phyloP scores from a whole-genome alignment of 148 eudicot species.

The Chenopodium formosanum region DNA sequence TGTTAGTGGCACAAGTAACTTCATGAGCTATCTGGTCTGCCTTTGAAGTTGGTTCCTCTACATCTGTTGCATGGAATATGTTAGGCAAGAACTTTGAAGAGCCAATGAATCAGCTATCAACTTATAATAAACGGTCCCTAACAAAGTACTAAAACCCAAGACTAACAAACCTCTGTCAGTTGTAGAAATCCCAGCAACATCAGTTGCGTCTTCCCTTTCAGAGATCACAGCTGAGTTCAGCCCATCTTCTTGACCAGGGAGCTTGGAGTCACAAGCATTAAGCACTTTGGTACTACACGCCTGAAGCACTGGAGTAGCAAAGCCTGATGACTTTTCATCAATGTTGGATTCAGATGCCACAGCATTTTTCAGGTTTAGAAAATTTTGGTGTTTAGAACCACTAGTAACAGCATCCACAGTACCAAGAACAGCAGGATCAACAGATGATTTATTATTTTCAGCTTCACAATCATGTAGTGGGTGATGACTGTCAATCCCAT shows the following conservation, averaged over 20 bases:
- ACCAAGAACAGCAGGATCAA: conserved; percentile 20
- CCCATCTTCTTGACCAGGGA: conserved; percentile 27
- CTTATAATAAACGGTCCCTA: not conserved
- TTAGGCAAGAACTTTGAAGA: conserved; percentile 12
- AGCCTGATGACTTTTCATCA: conserved; percentile 24
- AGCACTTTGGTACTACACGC: conserved; percentile 45
- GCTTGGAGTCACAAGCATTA: conserved; percentile 30
- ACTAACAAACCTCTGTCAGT: conserved; percentile 40
- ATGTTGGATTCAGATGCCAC: conserved; percentile 16
- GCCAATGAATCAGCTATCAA: not conserved
- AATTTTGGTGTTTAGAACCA: conserved; percentile 28
- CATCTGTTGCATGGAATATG: conserved; percentile 30
- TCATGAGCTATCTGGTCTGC: conserved; percentile 30
- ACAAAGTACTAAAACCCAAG: conserved; percentile 15
- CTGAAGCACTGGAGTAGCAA: conserved; percentile 39
- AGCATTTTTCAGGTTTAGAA: conserved; percentile 25
- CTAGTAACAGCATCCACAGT: conserved; percentile 27
- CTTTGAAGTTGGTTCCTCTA: conserved; percentile 19
- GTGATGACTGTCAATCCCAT: conserved; percentile 19
- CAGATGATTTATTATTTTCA: conserved; percentile 21
- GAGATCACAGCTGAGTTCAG: conserved; percentile 18
- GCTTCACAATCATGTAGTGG: conserved; percentile 23
- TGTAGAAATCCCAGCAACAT: conserved; percentile 29
- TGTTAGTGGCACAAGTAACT: conserved; percentile 23
- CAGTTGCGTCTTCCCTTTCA: conserved; percentile 32